These are phyloP conservation scores for Xerocomellus intermedius DNA, from an alignment of 768 basidiomycete species.

Conservation along the genomic window DNA sequence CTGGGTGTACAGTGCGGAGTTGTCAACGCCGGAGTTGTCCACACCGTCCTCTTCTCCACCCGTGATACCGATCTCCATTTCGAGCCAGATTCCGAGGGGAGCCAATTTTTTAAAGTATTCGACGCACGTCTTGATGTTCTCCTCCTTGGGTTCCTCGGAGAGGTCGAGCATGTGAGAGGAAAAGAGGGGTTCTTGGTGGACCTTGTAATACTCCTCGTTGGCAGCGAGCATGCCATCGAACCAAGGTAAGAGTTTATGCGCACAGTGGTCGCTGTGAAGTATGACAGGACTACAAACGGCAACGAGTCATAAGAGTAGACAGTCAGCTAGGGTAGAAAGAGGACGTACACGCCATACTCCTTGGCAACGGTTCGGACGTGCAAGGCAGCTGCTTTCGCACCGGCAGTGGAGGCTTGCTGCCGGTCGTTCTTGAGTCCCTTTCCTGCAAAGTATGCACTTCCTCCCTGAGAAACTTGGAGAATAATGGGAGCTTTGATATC, in stretches of 20 bases:
- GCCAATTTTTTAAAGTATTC: conserved; percentile 97
- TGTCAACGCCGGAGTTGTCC: conserved; percentile 96
- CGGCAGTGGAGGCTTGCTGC: conserved; percentile 92
- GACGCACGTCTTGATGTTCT: conserved; percentile 92
- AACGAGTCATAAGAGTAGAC: neutral
- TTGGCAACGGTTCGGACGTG: conserved; percentile 88
- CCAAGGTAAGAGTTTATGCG: conserved; percentile 96
- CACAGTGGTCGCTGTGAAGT: conserved; percentile 98
- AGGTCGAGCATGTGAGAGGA: conserved; percentile 99
- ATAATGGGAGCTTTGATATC: conserved; percentile 98
- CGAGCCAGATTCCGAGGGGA: conserved; percentile 89
- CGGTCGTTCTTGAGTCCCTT: conserved; percentile 95
- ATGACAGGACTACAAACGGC: conserved; percentile 76
- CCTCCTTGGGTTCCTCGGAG: conserved; percentile 87
- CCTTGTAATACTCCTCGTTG: conserved; percentile 89
- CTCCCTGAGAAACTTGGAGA: conserved; percentile 96
- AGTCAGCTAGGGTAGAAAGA: neutral
- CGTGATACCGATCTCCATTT: conserved; percentile 99
- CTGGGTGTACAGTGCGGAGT: conserved; percentile 92
- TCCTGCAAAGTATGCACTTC: conserved; percentile 93
- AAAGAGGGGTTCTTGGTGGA: conserved; percentile 84
- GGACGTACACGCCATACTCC: conserved; percentile 85
- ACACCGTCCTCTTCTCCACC: conserved; percentile 99
- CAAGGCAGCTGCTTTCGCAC: conserved; percentile 89
- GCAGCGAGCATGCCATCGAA: conserved; percentile 99